Evolutionary conservation across 306 rosid genomes (phyloP).

Genomic region (Cucurbita maxima): DNA sequence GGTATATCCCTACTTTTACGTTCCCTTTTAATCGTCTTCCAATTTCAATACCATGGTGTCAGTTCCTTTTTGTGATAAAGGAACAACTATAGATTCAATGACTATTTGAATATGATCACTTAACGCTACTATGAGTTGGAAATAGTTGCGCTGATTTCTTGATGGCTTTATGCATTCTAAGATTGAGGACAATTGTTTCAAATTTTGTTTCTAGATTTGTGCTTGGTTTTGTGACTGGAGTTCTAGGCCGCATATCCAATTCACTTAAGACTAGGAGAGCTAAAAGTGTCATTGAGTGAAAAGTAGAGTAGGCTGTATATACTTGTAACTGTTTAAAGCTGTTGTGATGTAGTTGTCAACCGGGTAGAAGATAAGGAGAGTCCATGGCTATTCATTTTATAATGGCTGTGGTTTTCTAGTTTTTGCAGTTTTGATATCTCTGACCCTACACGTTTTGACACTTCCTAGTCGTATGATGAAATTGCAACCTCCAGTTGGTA

Average conservation of each 20-base stretch:
- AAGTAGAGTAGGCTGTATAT: not conserved
- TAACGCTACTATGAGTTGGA: not conserved
- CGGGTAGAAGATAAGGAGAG: not conserved
- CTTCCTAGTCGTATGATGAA: not conserved
- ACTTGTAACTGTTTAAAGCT: not conserved
- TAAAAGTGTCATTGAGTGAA: not conserved
- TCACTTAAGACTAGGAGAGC: not conserved
- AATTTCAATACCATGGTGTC: not conserved
- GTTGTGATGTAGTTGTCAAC: not conserved
- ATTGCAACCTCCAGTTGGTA: not conserved
- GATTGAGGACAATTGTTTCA: not conserved
- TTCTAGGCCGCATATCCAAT: not conserved
- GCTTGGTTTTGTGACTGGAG: not conserved
- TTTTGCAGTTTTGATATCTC: not conserved
- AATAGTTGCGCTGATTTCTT: not conserved
- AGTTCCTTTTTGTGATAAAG: not conserved
- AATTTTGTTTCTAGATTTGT: not conserved
- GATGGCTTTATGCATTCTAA: not conserved
- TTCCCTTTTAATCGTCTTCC: not conserved
- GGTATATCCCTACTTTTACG: slow-evolving; percentile 21
- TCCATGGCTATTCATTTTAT: not conserved
- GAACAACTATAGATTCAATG: not conserved
- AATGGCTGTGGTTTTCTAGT: not conserved
- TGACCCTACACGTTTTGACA: not conserved
- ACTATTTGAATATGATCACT: not conserved